Conservation (phyloP, 257 asterid species). For the Jacaranda mimosifolia region DNA sequence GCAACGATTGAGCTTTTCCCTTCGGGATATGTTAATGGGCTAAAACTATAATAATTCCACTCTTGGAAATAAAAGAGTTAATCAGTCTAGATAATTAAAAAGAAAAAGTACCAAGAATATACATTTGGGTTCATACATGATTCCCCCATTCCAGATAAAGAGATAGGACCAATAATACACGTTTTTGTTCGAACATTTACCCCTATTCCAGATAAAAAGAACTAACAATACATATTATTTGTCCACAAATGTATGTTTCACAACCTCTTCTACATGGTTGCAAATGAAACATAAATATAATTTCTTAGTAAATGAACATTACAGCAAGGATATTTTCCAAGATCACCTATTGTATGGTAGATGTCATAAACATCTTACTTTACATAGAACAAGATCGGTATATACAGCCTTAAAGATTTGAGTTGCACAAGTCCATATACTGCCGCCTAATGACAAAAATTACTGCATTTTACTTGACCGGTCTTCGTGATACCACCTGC, state of each 20-base stretch:
- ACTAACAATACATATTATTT: background rate
- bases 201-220: no score
- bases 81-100: no score
- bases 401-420: background rate
- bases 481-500: background rate
- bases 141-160: no score
- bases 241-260: background rate
- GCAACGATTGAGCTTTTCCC: no score
- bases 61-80: no score
- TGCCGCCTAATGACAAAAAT: background rate
- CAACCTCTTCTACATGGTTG: background rate
- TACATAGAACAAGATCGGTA: background rate
- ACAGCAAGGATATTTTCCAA: background rate
- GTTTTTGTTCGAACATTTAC: no score
- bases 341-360: background rate
- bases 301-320: background rate
- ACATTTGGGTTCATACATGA: no score
- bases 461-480: background rate
- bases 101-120: no score
- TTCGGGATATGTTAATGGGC: no score
- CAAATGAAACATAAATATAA: constrained; percentile 1
- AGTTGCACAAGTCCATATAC: background rate
- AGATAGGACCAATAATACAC: no score
- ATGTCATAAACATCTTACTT: background rate
- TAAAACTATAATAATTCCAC: no score